phyloP scores from a whole-genome alignment of 345 rosid genomes.

The Kernera saxatilis region DNA sequence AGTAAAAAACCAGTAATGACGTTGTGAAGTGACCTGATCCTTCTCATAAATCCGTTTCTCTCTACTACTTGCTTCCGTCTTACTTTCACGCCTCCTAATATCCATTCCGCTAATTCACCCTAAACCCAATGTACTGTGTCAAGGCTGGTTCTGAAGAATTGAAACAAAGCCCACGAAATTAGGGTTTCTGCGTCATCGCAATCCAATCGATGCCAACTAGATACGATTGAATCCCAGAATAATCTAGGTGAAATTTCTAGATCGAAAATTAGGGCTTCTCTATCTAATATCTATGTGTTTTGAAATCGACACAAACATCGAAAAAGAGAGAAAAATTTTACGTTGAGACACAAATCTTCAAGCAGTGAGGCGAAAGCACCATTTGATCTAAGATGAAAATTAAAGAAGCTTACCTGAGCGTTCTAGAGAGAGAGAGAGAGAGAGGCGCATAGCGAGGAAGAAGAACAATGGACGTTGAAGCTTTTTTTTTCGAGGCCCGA shows the following conservation, averaged over 20 bases:
- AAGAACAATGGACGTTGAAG: neutral
- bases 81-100: slow-evolving; percentile 27
- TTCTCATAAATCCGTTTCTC: slow-evolving; percentile 38
- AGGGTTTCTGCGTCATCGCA: neutral
- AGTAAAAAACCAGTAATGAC: neutral
- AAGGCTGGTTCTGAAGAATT: neutral
- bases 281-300: neutral
- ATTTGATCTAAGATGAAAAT: neutral
- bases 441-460: neutral
- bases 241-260: neutral
- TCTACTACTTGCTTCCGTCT: slow-evolving; percentile 37
- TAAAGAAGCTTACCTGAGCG: slow-evolving; percentile 22
- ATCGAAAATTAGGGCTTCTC: neutral
- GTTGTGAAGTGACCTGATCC: slow-evolving; percentile 36
- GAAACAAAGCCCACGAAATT: neutral
- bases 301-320: neutral
- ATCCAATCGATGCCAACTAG: neutral
- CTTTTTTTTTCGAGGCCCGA: neutral
- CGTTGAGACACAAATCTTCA: neutral
- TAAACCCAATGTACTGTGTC: neutral
- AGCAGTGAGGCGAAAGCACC: neutral
- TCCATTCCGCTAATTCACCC: slow-evolving; percentile 40
- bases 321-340: neutral
- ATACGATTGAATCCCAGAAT: neutral
- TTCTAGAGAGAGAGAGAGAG: neutral